Base-by-base conservation (phyloP, 2,329 filamentous ascomycete species). In the Aspergillus tanneri region DNA sequence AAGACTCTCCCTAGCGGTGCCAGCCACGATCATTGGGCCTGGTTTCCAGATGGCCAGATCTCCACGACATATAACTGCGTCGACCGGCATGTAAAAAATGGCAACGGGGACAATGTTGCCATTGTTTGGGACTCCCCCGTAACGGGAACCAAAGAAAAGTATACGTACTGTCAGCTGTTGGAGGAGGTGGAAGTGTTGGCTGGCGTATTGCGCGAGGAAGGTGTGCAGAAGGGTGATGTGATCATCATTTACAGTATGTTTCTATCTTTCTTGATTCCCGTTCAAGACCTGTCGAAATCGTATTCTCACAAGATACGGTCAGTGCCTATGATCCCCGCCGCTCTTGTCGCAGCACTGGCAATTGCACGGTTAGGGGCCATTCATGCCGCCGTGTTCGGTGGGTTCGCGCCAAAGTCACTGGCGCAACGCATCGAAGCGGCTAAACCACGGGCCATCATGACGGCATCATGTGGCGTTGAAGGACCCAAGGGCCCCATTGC, bases 241-340 rank as follows among this genome's bases (percentile, higher is more conserved):
- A 89, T 96, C 5, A 78, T 96, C 54, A 81, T 96, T 22, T 97
- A 96, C 70, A 96, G 86, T 88, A 70, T 66, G 82, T 38, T 12
- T 30, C 9, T 11, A 10, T 11, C 19, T 18, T 11, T 16, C 19
- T 52, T 43, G 10, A 12, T n/a, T n/a, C n/a, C n/a, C n/a, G n/a
- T n/a, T n/a, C n/a, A n/a, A n/a, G n/a, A n/a, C n/a, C n/a, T n/a
- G n/a, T 69, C 23, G 18, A 32, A 30, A 10, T 8, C 4, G 4
- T 25, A 1, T n/a, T 27, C 19, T 12, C 18, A 14, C 24, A 9
- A 23, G 14, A 24, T 22, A 11, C 5, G 21, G 2, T 19, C 54
- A 89, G 86, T 96, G 91, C 91, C 91, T 46, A 96, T 96, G 91
- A 89, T 96, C 35, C 91, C 92, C 0, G 85, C 89, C 0, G 88